Evolutionary conservation across 2,329 filamentous ascomycete genomes (phyloP), one percentile per base, ranked within the genome.

Genomic region (Aspergillus sp.): DNA sequence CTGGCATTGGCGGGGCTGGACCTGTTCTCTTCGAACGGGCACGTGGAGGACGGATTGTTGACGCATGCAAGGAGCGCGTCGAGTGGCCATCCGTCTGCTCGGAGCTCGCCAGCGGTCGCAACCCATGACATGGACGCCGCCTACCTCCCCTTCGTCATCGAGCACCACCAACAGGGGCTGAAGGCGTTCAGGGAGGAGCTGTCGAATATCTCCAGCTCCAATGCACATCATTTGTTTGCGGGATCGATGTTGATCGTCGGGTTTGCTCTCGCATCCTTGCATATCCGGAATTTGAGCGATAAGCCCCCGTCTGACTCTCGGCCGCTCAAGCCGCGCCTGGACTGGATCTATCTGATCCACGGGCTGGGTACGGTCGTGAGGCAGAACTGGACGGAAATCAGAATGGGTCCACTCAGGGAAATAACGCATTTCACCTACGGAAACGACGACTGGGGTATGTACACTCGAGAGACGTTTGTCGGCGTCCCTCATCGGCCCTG

Each of bases 1-100:
- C 49, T 66, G 3, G 61, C 61, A 7, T 45, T 66, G n/a, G 59
- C 62, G 2, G 62, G 64, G 6, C 5, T 60, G 5, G 49, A 65
- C 47, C 25, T 55, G 4, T 34, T 61, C 34, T 59, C 29, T 43
- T n/a, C 25, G 7, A 7, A 45, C 5, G 25, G 21, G 19, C 14
- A 19, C 25, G 25, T 29, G 25, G 7, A 3, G 9, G 25, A 29
- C 9, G 25, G 25, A 29, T 10, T n/a, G n/a, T n/a, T n/a, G n/a
- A n/a, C n/a, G n/a, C n/a, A n/a, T n/a, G n/a, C n/a, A n/a, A n/a
- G n/a, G n/a, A n/a, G n/a, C n/a, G n/a, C n/a, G n/a, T n/a, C n/a
- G n/a, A n/a, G n/a, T n/a, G n/a, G 9, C 25, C 6, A 29, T 29
- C 25, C 25, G 9, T 29, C 25, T 11, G 14, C 20, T 25, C 10